These are phyloP conservation scores for Fagus sylvatica DNA, from an alignment of 306 rosid genomes.

Conservation along the genomic window DNA sequence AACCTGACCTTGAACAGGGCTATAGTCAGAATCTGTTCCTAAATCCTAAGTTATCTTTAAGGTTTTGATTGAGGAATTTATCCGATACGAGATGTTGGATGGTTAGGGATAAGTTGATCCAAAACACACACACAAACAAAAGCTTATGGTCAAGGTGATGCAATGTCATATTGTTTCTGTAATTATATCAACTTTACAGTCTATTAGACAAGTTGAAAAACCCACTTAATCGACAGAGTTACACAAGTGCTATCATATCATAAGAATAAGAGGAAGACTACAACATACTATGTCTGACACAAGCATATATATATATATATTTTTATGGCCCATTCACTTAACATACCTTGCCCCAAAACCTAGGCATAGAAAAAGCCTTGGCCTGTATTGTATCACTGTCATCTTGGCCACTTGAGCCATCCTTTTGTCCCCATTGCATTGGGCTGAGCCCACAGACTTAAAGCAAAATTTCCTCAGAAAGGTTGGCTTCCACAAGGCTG, in stretches of 20 bases:
- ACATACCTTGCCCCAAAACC: conserved; percentile 37
- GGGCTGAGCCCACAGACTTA: conserved; percentile 24
- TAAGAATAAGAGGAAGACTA: not conserved
- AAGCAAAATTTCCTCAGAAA: conserved; percentile 44
- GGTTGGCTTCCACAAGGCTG: conserved; percentile 25
- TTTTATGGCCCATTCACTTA: conserved; percentile 20
- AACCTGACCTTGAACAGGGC: too few species aligned
- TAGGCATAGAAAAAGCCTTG: conserved; percentile 50
- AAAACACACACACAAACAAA: too few species aligned
- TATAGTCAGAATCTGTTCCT: too few species aligned
- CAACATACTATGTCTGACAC: not conserved
- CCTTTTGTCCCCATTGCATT: conserved; percentile 25
- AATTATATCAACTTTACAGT: too few species aligned
- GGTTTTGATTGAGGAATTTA: too few species aligned
- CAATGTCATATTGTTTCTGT: too few species aligned
- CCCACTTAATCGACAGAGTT: not conserved
- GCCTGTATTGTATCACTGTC: conserved; percentile 42
- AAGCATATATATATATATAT: not conserved
- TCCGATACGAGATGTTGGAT: too few species aligned
- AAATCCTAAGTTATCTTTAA: too few species aligned
- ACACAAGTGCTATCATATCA: not conserved
- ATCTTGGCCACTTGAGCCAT: conserved; percentile 30
- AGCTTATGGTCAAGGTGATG: too few species aligned
- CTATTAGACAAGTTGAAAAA: not conserved
- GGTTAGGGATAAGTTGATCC: too few species aligned